Percentiles rank a stretch among this genome's conserved stretches.
phyloP scores from a whole-genome alignment of 1,139 yeast species.

The Starmera stellimalicola region DNA sequence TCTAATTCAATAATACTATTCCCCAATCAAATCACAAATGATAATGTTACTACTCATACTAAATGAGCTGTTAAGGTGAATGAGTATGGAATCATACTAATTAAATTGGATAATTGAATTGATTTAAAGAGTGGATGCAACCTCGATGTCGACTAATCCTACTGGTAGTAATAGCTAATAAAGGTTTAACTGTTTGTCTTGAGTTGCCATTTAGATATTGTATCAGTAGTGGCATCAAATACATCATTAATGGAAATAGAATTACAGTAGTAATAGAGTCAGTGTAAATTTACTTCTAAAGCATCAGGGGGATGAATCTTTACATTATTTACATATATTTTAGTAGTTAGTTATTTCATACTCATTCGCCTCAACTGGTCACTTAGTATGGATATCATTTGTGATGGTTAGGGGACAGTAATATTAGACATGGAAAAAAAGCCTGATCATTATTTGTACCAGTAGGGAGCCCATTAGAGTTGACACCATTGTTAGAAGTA shows the following conservation, averaged over 20 bases:
- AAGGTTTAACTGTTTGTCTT: too few species aligned
- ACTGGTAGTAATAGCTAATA: too few species aligned
- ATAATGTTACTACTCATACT: not conserved
- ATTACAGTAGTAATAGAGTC: too few species aligned
- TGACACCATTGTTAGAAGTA: not conserved
- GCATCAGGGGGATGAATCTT: too few species aligned
- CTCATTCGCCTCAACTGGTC: not conserved
- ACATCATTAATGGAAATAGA: too few species aligned
- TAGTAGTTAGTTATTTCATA: too few species aligned
- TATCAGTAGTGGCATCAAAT: too few species aligned
- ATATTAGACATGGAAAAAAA: not conserved
- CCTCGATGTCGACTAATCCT: too few species aligned
- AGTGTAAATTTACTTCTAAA: too few species aligned
- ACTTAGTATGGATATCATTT: not conserved
- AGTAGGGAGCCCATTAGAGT: not conserved
- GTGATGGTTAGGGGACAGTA: not conserved
- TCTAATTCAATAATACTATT: not conserved
- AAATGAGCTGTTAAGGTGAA: not conserved
- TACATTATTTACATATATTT: too few species aligned
- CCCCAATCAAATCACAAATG: not conserved
- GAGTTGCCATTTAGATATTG: too few species aligned
- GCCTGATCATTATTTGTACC: not conserved
- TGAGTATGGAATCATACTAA: conserved; percentile 5
- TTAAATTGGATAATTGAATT: conserved; percentile 4
- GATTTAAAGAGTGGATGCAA: conserved; percentile 5